A percentile compares a stretch with the other conserved stretches of the same genome.
Conservation (phyloP, 805 yeast genomes). For the Cyberlindnera japonica region DNA sequence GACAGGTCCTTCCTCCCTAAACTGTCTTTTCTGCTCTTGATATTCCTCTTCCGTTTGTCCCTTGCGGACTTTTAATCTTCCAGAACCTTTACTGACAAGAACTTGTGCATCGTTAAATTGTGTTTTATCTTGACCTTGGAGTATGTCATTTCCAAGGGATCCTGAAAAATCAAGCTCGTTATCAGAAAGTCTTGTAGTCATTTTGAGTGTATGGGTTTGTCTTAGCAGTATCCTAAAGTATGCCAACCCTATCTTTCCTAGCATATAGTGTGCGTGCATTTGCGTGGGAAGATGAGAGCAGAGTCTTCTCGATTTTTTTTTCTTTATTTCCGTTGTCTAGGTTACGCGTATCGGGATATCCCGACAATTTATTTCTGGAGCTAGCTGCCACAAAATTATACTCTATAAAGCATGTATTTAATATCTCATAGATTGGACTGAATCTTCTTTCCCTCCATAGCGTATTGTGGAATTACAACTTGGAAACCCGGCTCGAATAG, state of each 20-base stretch:
- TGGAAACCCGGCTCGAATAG: slow-evolving; percentile 58
- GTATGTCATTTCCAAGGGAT: not conserved
- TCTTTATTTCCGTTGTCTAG: no score
- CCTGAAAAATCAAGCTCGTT: not conserved
- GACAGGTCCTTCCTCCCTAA: slow-evolving; percentile 53
- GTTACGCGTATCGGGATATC: no score
- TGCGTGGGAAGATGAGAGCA: no score
- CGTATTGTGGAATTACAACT: slow-evolving; percentile 23
- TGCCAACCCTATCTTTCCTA: no score
- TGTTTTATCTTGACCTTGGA: slow-evolving; percentile 19
- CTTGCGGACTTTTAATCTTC: slow-evolving; percentile 51
- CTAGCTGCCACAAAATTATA: no score
- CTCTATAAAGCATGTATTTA: no score
- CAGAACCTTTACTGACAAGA: slow-evolving; percentile 42
- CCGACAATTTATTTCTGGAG: no score
- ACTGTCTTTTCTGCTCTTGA: slow-evolving; percentile 47
- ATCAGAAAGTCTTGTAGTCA: no score
- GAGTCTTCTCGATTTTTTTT: no score
- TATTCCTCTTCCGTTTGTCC: slow-evolving; percentile 69
- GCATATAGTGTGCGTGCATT: no score
- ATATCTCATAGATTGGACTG: not conserved
- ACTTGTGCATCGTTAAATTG: slow-evolving; percentile 35
- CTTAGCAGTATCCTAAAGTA: no score
- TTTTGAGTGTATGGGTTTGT: no score
- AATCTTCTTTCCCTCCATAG: slow-evolving; percentile 6